These are phyloP conservation scores for Pseudogymnoascus sp. DNA, from an alignment of 2,329 filamentous ascomycete genomes.

Conservation along the genomic window DNA sequence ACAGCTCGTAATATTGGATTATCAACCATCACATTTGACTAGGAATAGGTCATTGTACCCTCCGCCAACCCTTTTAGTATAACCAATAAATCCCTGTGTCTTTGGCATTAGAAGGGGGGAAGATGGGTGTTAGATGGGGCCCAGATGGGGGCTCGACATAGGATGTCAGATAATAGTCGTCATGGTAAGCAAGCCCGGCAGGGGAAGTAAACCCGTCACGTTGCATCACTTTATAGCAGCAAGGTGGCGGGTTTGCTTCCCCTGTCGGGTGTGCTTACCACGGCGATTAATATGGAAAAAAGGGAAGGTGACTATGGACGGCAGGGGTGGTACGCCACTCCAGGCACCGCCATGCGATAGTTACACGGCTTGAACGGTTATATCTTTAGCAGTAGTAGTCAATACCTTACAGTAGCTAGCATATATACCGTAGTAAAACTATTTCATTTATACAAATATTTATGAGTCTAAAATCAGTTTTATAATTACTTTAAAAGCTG, in stretches of 20 bases:
- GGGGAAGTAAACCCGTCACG: neutral
- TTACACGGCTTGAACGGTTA: neutral
- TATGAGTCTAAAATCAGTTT: too few relatives aligned
- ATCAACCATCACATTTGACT: neutral
- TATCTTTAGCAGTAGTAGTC: neutral
- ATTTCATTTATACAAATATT: neutral
- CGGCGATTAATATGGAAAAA: neutral
- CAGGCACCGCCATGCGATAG: neutral
- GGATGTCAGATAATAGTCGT: neutral
- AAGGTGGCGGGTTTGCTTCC: neutral
- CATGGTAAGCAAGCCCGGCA: neutral
- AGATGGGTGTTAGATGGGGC: neutral
- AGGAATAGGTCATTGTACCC: neutral
- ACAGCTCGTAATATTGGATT: neutral
- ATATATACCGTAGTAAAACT: neutral
- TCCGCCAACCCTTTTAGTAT: neutral
- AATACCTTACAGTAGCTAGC: neutral
- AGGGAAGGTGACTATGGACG: neutral
- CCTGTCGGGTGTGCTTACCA: neutral
- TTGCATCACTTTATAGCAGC: neutral
- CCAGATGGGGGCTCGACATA: neutral
- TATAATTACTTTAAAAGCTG: neutral
- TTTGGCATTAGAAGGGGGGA: neutral
- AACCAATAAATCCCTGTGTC: neutral
- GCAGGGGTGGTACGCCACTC: neutral